Conservation (phyloP, 169 alveolate species). For the Miamiensis avidus region DNA sequence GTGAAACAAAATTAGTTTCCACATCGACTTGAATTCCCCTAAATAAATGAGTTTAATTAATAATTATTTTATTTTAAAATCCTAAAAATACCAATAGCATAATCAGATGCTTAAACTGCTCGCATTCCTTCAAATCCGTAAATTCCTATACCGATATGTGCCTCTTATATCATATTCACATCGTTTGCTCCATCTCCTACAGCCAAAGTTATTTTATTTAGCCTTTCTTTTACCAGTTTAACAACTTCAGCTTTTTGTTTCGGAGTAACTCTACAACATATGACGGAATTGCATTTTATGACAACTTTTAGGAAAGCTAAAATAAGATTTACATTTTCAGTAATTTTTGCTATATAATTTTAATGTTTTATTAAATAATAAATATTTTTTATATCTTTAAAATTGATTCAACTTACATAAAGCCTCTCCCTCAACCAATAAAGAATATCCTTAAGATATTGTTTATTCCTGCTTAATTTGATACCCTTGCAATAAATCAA, state of each 20-base stretch:
- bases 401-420: neutral
- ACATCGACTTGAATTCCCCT: slow-evolving; percentile 81
- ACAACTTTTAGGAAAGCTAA: slow-evolving; percentile 51
- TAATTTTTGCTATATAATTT: neutral
- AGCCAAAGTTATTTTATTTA: slow-evolving; percentile 73
- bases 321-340: neutral
- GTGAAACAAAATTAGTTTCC: slow-evolving; percentile 80
- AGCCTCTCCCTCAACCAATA: slow-evolving; percentile 43
- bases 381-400: neutral
- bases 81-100: slow-evolving; percentile 84
- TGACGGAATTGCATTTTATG: slow-evolving; percentile 76
- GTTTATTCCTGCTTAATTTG: neutral
- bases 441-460: slow-evolving; percentile 1
- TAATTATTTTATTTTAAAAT: too few relatives aligned
- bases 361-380: too few relatives aligned
- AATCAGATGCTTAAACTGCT: slow-evolving; percentile 87
- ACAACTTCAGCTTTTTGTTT: slow-evolving; percentile 97
- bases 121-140: slow-evolving; percentile 88
- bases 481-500: neutral
- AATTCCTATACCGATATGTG: slow-evolving; percentile 96
- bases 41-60: too few relatives aligned
- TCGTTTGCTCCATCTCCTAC: slow-evolving; percentile 99
- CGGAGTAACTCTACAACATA: slow-evolving; percentile 98
- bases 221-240: slow-evolving; percentile 86
- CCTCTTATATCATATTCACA: slow-evolving; percentile 99